Evolutionary conservation across 495 filamentous ascomycete genomes (phyloP).

Genomic region (Podospora bellae-mahoneyi): DNA sequence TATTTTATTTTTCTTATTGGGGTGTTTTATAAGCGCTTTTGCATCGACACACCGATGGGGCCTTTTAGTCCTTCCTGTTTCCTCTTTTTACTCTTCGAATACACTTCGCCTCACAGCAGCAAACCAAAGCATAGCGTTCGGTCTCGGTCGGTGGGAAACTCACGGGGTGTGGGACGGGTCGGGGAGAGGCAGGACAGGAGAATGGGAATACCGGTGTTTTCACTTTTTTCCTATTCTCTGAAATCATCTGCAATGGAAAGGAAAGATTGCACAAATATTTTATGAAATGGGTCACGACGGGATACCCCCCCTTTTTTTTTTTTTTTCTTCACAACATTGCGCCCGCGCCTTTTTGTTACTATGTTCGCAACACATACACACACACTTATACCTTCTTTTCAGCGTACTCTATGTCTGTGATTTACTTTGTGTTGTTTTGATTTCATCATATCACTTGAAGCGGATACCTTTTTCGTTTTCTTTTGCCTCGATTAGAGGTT

Average conservation of each 20-base stretch:
- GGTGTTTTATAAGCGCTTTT: constrained; percentile 11
- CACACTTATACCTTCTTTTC: constrained; percentile 13
- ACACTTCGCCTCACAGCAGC: constrained; percentile 38
- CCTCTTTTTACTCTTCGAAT: constrained; percentile 25
- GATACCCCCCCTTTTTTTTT: constrained; percentile 22
- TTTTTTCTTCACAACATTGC: neutral
- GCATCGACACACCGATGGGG: constrained; percentile 21
- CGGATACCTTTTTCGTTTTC: constrained; percentile 5
- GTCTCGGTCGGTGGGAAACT: constrained; percentile 9
- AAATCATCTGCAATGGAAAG: constrained; percentile 10
- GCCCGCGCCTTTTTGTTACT: neutral
- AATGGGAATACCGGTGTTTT: constrained; percentile 1
- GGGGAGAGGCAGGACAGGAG: constrained; percentile 9
- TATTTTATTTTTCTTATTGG: constrained; percentile 14
- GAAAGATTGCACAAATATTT: constrained; percentile 21
- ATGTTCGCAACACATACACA: constrained; percentile 12
- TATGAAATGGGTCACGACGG: constrained; percentile 23
- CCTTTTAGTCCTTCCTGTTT: constrained; percentile 22
- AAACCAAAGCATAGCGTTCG: constrained; percentile 29
- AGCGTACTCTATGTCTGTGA: constrained; percentile 7
- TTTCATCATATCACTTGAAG: neutral
- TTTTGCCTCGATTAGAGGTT: neutral
- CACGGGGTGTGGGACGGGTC: constrained; percentile 12
- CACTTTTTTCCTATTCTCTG: neutral
- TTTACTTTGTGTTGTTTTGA: constrained; percentile 12